Base-by-base conservation (phyloP, 257 asterid genomes). In the Penstemon eatonii region DNA sequence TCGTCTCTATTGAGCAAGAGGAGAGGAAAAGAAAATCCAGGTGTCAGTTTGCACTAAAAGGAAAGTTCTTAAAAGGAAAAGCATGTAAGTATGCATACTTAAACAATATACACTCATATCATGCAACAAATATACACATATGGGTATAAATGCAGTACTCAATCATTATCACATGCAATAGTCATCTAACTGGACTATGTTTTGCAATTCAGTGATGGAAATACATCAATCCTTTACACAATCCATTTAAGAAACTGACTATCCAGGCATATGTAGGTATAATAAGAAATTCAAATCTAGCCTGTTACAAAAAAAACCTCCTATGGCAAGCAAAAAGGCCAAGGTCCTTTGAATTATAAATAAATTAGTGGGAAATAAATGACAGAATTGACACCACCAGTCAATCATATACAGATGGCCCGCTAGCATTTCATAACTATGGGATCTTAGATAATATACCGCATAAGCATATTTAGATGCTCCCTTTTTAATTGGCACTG, bases 1-100 rank as follows among this genome's bases (percentile, higher is more conserved):
- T 74, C 87, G 92, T 78, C 88, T 85, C 99, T 89, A 36, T 78
- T 52, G 60, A 64, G 63, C 52, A 66, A 57, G 67, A 76, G 67
- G 54, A 76, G 66, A 62, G 53, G 43, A 73, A 11, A 65, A 44
- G 55, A 45, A 69, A 33, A 72, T 43, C 10, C 46, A 44, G 13
- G 59, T 42, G 73, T 79, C 74, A 82, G 77, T 74, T 25, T 63
- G 63, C 55, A 67, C 51, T 63, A 25, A 65, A 60, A 70, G 46
- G 68, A 18, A 47, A 57, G 71, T 67, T 45, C 46, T 15, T 67
- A 38, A 63, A 25, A 38, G 56, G 18, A 65, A 65, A 51, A 19
- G 8, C 59, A 52, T 44, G 47, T 39, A 25, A 4, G 5, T 55
- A 7, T 25, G 33, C 33, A 25, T 7, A 46, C 67, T 52, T 43